Evolutionary conservation across 306 rosid species (phyloP).

Genomic region (Trifolium repens): DNA sequence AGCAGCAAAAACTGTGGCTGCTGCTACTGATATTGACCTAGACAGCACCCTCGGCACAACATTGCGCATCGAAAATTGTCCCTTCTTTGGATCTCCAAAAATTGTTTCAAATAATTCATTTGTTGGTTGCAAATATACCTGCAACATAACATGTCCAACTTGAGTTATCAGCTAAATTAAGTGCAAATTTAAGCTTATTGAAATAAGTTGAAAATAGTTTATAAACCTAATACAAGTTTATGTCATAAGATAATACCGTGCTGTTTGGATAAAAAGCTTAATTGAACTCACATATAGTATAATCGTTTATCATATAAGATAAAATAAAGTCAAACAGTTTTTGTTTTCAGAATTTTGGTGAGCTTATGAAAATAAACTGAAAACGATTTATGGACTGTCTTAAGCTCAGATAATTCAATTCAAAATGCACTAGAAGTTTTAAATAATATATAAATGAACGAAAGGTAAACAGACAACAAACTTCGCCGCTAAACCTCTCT

Average conservation of each 20-base stretch:
- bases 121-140: conserved; percentile 86
- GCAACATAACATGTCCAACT: conserved; percentile 10
- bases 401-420: not conserved
- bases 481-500: no score
- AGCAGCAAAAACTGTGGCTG: conserved; percentile 67
- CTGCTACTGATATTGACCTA: conserved; percentile 67
- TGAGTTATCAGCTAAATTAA: not conserved
- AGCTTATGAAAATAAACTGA: no score
- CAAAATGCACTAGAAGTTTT: not conserved
- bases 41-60: conserved; percentile 65
- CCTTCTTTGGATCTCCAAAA: conserved; percentile 66
- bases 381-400: no score
- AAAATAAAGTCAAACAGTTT: no score
- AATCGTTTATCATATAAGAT: no score
- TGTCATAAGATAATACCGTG: no score
- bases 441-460: no score
- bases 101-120: conserved; percentile 70
- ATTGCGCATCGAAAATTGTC: conserved; percentile 64
- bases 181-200: not conserved
- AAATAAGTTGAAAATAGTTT: not conserved
- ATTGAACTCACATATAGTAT: no score
- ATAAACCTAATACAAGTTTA: no score
- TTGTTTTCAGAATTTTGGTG: no score
- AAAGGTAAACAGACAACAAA: no score
- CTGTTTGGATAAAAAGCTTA: no score